Percentiles rank a stretch among this genome's conserved stretches.
phyloP scores from a whole-genome alignment of 2,329 filamentous ascomycete genomes.

The Didymella lethalis region DNA sequence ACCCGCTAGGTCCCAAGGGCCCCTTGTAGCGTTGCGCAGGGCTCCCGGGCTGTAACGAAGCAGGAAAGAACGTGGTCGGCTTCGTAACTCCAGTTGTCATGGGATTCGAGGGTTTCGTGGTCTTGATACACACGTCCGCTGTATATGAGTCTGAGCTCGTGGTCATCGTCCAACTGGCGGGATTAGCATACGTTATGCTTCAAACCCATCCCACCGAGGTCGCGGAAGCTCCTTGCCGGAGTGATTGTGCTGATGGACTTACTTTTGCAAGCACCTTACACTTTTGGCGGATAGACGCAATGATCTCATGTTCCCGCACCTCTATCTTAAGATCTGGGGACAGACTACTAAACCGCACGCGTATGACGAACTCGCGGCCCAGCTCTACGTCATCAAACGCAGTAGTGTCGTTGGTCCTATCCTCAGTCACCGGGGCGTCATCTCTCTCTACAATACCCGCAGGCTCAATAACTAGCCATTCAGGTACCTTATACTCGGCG shows the following conservation, averaged over 20 bases:
- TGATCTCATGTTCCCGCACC: slow-evolving; percentile 6
- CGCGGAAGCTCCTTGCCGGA: not conserved
- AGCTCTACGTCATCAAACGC: slow-evolving; percentile 14
- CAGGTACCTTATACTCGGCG: slow-evolving; percentile 54
- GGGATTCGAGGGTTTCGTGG: slow-evolving; percentile 66
- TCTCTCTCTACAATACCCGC: slow-evolving; percentile 48
- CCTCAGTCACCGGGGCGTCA: slow-evolving; percentile 18
- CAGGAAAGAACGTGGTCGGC: slow-evolving; percentile 66
- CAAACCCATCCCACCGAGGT: not conserved
- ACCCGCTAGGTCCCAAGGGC: not conserved
- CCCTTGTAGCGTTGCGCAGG: not conserved
- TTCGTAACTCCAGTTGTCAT: slow-evolving; percentile 74
- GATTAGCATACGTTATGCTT: slow-evolving; percentile 14
- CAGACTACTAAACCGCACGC: slow-evolving; percentile 9
- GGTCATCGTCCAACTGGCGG: slow-evolving; percentile 61
- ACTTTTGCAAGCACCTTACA: slow-evolving; percentile 16
- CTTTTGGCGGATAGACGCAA: slow-evolving; percentile 17
- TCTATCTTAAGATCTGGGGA: slow-evolving; percentile 1
- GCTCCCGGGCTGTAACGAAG: slow-evolving; percentile 1
- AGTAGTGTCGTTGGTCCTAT: slow-evolving; percentile 26
- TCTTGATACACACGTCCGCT: slow-evolving; percentile 82
- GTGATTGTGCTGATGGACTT: not conserved
- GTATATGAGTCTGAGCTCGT: slow-evolving; percentile 76
- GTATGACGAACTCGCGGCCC: slow-evolving; percentile 12
- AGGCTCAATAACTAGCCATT: slow-evolving; percentile 57